Base-by-base conservation (phyloP, 2,329 filamentous ascomycete species). In the Xylariaceae sp. region DNA sequence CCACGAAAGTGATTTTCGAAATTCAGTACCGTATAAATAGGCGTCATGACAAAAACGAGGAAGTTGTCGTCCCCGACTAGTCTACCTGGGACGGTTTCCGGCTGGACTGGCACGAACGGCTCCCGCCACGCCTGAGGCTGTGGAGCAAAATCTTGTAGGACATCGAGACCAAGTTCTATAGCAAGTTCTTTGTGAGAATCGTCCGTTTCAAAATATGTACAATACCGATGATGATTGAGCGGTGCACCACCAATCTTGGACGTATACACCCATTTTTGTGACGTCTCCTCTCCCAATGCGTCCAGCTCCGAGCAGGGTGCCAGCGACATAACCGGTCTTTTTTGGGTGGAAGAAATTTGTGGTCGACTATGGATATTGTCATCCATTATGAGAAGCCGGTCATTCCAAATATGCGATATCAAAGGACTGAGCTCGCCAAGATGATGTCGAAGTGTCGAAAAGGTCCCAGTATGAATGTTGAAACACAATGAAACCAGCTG, bases 401-500 rank as follows among this genome's bases (percentile, higher is more conserved):
- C 46, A 46, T 68, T 66, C 64, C 66, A 66, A 13, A 68, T 49
- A 47, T 65, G 64, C 22, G 54, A 63, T 36, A 56, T 52, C 51
- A 55, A 55, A 22, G 51, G 53, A 40, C 55, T 47, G 6, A 52
- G 42, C n/a, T 50, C 50, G 39, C 50, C 51, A n/a, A 59, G 53
- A 45, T 66, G 63, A 42, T 66, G 63, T 34, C 61, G 59, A 6
- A 62, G 59, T 12, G 60, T 47, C 2, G 60, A 57, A 52, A 68
- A 68, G 2, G 53, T 18, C 22, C 64, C 66, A 7, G 65, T 64
- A 50, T 68, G 66, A 28, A 68, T 64, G 34, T 68, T 68, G 49
- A 68, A 68, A 45, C 64, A 67, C 5, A 67, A 51, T 10, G 57
- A 64, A 18, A 59, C 56, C 45, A 60, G 56, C 45, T 52, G 55